Base-by-base conservation (phyloP, 2,329 filamentous ascomycete genomes). In the Beauveria rudraprayagi region DNA sequence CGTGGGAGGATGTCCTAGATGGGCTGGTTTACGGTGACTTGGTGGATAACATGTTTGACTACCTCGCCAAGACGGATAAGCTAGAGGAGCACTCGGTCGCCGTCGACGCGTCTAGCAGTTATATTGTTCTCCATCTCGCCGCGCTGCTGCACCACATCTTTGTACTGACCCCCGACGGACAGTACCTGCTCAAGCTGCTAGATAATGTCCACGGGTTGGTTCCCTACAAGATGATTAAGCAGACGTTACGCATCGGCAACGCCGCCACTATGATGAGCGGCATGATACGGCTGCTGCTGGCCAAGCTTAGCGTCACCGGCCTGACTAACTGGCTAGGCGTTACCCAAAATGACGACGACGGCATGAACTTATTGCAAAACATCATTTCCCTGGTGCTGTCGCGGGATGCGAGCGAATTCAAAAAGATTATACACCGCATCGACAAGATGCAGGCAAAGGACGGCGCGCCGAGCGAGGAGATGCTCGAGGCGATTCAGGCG, bases 221-320 rank as follows among this genome's bases (percentile, higher is more conserved):
- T 0, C 90, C 90, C 0, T 93, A 92, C 70, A 79, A 82, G 47
- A 77, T 91, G 64, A 79, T 92, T 56, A 82, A 86, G 63, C 88
- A 92, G 70, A 91, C 89, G 0, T 75, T 94, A 4, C 83, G 85
- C 46, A 80, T 92, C 16, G 88, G 90, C 6, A 94, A 93, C 69
- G 89, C 89, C 0, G 89, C 89, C 1, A 89, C 85, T 22, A 92
- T 94, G 90, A 86, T 93, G 61, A 89, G 82, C 67, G 89, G 81
- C 62, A 86, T 93, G 80, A 81, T 90, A 70, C 82, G 80, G 58
- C 75, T 93, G 17, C 78, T 92, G 17, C 78, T 94, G 16, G 86
- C 89, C n/a, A 94, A 94, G 73, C 76, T 92, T 61, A 89, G 88
- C 65, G 78, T 93, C 5, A 85, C 84, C 1, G 85, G 85, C 8